phyloP scores from a whole-genome alignment of 169 alveolate genomes.

The Fabrea salina region DNA sequence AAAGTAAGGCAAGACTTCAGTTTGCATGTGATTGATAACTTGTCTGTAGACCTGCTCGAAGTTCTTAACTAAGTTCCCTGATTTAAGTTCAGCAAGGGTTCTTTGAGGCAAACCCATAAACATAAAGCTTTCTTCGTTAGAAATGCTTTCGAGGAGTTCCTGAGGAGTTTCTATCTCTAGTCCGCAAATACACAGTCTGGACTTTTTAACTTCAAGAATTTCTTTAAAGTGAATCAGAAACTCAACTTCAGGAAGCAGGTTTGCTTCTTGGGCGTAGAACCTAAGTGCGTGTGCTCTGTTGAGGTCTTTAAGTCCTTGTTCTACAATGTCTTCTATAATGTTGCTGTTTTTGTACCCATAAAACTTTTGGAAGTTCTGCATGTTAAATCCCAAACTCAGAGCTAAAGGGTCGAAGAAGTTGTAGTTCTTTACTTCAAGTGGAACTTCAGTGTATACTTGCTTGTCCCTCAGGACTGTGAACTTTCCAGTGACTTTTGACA shows the following conservation, averaged over 20 bases:
- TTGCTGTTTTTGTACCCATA: background rate
- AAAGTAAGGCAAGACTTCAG: background rate
- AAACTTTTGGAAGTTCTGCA: background rate
- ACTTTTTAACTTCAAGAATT: background rate
- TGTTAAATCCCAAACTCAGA: background rate
- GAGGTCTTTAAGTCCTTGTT: background rate
- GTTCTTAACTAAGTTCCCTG: background rate
- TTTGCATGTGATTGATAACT: background rate
- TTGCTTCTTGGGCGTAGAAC: background rate
- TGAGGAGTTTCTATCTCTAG: background rate
- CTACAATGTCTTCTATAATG: background rate
- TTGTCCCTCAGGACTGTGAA: background rate
- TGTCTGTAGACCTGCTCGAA: background rate
- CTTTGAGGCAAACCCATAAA: background rate
- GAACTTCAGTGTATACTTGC: background rate
- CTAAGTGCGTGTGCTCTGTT: background rate
- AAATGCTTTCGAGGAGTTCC: background rate
- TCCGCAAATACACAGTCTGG: constrained; percentile 5
- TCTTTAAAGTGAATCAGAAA: background rate
- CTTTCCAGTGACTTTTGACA: background rate
- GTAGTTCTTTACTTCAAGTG: background rate
- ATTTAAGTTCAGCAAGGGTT: background rate
- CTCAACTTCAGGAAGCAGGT: constrained; percentile 7
- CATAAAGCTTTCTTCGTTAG: background rate
- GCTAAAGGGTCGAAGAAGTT: constrained; percentile 13